Conservation (phyloP, 805 yeast species). For the Sungouiella blattae region DNA sequence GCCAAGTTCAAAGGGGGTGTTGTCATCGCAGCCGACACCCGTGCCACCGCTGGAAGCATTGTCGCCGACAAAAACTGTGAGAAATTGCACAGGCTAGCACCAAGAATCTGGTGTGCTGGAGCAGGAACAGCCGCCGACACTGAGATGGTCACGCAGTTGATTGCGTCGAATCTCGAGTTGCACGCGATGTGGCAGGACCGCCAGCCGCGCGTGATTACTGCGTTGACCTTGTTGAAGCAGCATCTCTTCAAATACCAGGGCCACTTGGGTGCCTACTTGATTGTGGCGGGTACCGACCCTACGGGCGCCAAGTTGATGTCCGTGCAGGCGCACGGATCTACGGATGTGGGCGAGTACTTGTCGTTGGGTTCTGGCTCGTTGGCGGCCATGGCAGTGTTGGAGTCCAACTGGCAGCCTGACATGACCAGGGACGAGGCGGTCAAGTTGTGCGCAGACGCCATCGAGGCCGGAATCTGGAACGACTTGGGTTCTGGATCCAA, state of each 20-base stretch:
- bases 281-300: constrained; percentile 97
- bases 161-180: constrained; percentile 84
- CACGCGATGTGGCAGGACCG: constrained; percentile 82
- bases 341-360: constrained; percentile 91
- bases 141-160: constrained; percentile 93
- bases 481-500: constrained; percentile 98
- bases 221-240: constrained; percentile 89
- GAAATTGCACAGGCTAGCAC: constrained; percentile 84
- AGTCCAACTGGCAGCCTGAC: constrained; percentile 78
- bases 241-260: constrained; percentile 97
- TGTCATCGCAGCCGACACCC: constrained; percentile 96
- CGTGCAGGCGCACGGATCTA: constrained; percentile 96
- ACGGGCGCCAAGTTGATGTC: constrained; percentile 92
- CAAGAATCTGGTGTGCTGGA: constrained; percentile 98
- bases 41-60: constrained; percentile 94
- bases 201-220: constrained; percentile 89
- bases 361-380: constrained; percentile 95
- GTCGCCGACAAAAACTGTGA: constrained; percentile 99
- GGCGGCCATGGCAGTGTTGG: constrained; percentile 98
- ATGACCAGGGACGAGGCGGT: constrained; percentile 88
- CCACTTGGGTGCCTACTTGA: constrained; percentile 93
- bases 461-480: constrained; percentile 97
- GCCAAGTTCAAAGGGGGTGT: constrained; percentile 92
- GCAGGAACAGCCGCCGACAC: constrained; percentile 99
- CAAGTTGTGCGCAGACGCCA: constrained; percentile 85